Conservation (phyloP, 768 basidiomycete species). For the Termitomyces sp. region DNA sequence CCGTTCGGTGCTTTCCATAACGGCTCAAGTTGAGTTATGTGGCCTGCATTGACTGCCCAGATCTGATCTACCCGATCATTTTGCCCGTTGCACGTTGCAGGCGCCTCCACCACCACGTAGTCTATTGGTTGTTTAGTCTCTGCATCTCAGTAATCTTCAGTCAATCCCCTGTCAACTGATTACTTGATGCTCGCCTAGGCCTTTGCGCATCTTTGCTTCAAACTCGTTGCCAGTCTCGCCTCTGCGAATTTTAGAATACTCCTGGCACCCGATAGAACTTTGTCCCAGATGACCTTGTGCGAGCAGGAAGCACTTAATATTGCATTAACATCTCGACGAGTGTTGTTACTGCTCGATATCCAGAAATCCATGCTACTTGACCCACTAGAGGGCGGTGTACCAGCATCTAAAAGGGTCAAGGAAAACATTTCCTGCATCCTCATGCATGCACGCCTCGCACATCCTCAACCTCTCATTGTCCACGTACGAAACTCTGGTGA, state of each 20-base stretch:
- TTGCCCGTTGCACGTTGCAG: background rate
- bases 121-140: background rate
- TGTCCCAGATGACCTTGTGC: background rate
- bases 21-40: background rate
- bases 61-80: background rate
- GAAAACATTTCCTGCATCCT: conserved; percentile 48
- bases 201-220: background rate
- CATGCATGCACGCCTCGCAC: conserved; percentile 39
- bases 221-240: no score
- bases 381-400: conserved; percentile 42
- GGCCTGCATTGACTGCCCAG: background rate
- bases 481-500: conserved; percentile 68
- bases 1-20: background rate
- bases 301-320: conserved; percentile 5
- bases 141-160: background rate
- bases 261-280: background rate
- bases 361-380: conserved; percentile 46
- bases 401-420: conserved; percentile 34
- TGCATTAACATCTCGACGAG: conserved; percentile 24
- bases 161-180: background rate
- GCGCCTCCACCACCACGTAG: background rate
- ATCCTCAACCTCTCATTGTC: conserved; percentile 50
- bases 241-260: no score
- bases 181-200: background rate
- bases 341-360: conserved; percentile 56